phyloP scores from a whole-genome alignment of 2,329 filamentous ascomycete genomes.

The Pestalotiopsis sp. region DNA sequence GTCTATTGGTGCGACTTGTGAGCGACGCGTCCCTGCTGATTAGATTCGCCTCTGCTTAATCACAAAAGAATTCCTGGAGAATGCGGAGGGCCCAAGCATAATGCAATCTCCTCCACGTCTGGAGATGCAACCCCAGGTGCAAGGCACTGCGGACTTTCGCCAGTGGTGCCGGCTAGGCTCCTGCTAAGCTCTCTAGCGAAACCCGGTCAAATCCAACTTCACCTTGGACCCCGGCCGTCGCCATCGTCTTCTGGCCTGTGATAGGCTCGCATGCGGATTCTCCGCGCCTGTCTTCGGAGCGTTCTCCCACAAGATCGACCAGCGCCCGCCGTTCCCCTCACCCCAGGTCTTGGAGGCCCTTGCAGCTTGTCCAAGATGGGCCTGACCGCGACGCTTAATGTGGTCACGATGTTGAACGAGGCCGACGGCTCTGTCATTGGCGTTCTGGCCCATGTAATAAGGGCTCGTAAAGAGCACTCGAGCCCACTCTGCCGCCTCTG shows the following conservation, averaged over 20 bases:
- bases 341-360: neutral
- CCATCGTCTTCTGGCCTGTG: neutral
- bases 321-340: constrained; percentile 1
- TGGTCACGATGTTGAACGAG: constrained; percentile 11
- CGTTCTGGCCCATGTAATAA: neutral
- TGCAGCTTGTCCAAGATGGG: constrained; percentile 8
- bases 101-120: constrained; percentile 5
- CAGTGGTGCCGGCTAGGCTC: neutral
- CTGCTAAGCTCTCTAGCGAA: neutral
- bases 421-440: neutral
- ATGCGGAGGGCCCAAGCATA: constrained; percentile 8
- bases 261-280: constrained; percentile 5
- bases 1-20: neutral
- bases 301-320: neutral
- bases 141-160: neutral
- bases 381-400: constrained; percentile 1
- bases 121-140: constrained; percentile 1
- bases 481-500: neutral
- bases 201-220: neutral
- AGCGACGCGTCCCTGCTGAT: neutral
- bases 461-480: neutral
- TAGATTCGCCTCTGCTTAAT: neutral
- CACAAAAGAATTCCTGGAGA: neutral
- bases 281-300: constrained; percentile 1
- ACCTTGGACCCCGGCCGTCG: neutral